Base-by-base conservation (phyloP, 306 rosid species). In the Quercus gilva region DNA sequence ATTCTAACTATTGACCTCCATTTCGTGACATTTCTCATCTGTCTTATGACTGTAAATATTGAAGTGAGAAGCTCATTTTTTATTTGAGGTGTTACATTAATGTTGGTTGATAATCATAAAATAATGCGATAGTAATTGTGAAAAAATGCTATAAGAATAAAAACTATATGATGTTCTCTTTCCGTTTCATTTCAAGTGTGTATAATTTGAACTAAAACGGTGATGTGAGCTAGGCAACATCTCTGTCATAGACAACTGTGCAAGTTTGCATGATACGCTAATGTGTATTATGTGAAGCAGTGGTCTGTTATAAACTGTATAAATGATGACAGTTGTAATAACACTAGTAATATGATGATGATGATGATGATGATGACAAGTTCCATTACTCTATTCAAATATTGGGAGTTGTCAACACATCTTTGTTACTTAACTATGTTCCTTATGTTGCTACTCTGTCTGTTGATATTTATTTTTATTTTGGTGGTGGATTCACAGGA, bases 401-500 rank as follows among this genome's bases (percentile, higher is more conserved):
- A 59, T 59, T 23, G 18, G 65, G 15, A 59, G 65, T 59, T 59
- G 18, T 10, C 28, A 59, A 49, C 28, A 19, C 13, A 19, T 68
- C 28, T 8, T 19, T 68, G 45, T 68, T 21, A 9, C 72, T 68
- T 8, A 35, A 68, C 25, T 35, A 26, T 28, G 23, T 12, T 55
- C 23, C 37, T 79, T 78, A 23, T 20, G 25, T 81, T 72, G 74
- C 5, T 82, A 14, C 45, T 57, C 35, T 73, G n/a, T 61, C 55
- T 41, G 33, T 26, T 79, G 19, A 45, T 75, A 31, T 43, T 18
- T 77, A 67, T 12, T 73, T 37, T 78, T 31, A 23, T 80, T 85
- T 80, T 25, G 33, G 78, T 55, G 68, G 35, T 72, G 37, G 69
- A 75, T 79, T 18, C 79, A 21, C 89, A 92, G 97, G 92, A 94